Evolutionary conservation across 1,284 basidiomycete genomes (phyloP).

Genomic region (Microbotryum violaceum): DNA sequence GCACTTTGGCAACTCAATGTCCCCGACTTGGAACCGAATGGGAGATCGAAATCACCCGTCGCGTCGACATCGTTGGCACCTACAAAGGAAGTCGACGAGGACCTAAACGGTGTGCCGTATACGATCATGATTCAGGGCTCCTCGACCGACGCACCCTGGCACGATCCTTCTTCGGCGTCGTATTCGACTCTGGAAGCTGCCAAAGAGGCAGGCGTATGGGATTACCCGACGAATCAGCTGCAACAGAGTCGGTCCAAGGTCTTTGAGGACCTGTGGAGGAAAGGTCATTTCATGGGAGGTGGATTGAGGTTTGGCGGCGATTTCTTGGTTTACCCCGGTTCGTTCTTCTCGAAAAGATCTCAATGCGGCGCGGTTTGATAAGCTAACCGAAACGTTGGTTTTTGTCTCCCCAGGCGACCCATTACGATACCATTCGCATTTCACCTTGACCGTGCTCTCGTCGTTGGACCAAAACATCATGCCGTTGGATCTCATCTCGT

Average conservation of each 20-base stretch:
- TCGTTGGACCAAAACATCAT: constrained; percentile 55
- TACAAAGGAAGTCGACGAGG: too few species aligned
- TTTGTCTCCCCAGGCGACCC: constrained; percentile 64
- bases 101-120: constrained; percentile 28
- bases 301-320: constrained; percentile 93
- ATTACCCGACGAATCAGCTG: constrained; percentile 55
- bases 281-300: constrained; percentile 74
- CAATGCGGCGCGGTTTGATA: background rate
- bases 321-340: constrained; percentile 91
- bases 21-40: too few species aligned
- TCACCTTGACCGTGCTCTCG: constrained; percentile 72
- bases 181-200: constrained; percentile 58
- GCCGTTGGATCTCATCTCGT: constrained; percentile 89
- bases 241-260: constrained; percentile 65
- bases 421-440: constrained; percentile 93
- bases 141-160: constrained; percentile 58
- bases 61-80: constrained; percentile 12
- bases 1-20: too few species aligned
- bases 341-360: constrained; percentile 34
- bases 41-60: constrained; percentile 20
- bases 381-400: background rate
- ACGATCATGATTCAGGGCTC: constrained; percentile 48
- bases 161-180: constrained; percentile 42
- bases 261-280: constrained; percentile 68
- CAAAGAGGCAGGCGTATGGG: constrained; percentile 62